Conservation (phyloP, 2,329 filamentous ascomycete genomes). For the Biscogniauxia mediterranea region DNA sequence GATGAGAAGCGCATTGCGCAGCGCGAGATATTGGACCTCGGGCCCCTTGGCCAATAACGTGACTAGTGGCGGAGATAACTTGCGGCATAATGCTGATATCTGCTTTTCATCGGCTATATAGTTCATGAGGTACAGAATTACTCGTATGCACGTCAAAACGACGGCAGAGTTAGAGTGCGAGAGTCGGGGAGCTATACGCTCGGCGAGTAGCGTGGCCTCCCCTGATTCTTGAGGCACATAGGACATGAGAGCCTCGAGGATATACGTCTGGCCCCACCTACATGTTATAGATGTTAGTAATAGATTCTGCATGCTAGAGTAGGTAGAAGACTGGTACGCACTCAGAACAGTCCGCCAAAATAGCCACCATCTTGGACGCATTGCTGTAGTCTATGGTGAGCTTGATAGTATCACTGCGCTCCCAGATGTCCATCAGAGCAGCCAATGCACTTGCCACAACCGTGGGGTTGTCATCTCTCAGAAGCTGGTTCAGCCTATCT, state of each 20-base stretch:
- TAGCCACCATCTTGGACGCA: slow-evolving; percentile 96
- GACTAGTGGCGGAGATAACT: slow-evolving; percentile 90
- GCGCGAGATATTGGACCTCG: slow-evolving; percentile 95
- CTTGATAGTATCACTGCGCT: slow-evolving; percentile 94
- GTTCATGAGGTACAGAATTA: slow-evolving; percentile 97
- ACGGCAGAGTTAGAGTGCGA: slow-evolving; percentile 97
- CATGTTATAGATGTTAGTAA: slow-evolving; percentile 1
- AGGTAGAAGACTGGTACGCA: slow-evolving; percentile 48
- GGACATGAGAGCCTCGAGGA: slow-evolving; percentile 94
- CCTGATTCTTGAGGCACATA: slow-evolving; percentile 90
- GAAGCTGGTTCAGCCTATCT: slow-evolving; percentile 81
- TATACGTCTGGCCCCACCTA: slow-evolving; percentile 98
- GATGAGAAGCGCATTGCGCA: slow-evolving; percentile 91
- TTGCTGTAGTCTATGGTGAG: slow-evolving; percentile 97
- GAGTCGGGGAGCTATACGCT: slow-evolving; percentile 90
- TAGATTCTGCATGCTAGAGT: background rate
- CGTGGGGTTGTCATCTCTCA: slow-evolving; percentile 95
- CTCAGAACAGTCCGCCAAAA: slow-evolving; percentile 95
- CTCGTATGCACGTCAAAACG: slow-evolving; percentile 91
- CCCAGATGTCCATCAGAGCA: slow-evolving; percentile 95
- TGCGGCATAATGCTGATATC: slow-evolving; percentile 81
- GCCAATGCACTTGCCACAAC: slow-evolving; percentile 94
- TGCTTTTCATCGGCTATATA: slow-evolving; percentile 93
- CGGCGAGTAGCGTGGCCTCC: slow-evolving; percentile 85
- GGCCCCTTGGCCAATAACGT: slow-evolving; percentile 94